Base-by-base conservation (phyloP, 352 stramenopile species). In the Pelagophyceae sp. region DNA sequence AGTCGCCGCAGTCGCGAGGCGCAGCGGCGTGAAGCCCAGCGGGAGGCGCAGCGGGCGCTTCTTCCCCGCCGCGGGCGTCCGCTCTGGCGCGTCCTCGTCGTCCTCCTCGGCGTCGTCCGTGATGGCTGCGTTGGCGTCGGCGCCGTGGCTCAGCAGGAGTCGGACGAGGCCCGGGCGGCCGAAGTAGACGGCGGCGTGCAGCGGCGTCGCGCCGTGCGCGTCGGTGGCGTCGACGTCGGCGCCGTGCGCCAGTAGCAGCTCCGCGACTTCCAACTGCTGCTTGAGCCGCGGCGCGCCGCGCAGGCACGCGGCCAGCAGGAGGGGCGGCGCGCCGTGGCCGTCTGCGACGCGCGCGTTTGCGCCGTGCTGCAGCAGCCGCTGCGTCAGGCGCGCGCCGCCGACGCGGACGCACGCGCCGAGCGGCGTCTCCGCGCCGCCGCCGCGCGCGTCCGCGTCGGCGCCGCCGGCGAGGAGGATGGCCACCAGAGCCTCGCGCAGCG, bases 101-200 rank as follows among this genome's bases (percentile, higher is more conserved):
- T 54, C 23, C 45, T 54, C 45, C 45, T 54, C 45, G 45, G 45
- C 45, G 15, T 15, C 11, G 11, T 15, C 17, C 0, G 17, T 23
- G 5, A 37, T 58, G 2, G 67, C 67, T 0, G 33, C 33, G 67
- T 74, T 58, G 33, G n/a, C 33, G 37, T 74, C 37, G 5, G 67
- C 67, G 33, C 67, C 67, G 67, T 74, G 67, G 0, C 2, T 2
- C 35, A 74, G 6, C 1, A 74, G 35, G 20, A 74, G 35, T 1
- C 37, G 35, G 3, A 74, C 67, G 35, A 74, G 38, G 27, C 35
- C 67, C 67, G 29, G 25, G 2, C 67, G 67, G 11, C 67, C 33
- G 23, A 29, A 35, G 38, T 58, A 74, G 35, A 74, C 67, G 33
- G 67, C 67, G 17, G 38, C 38, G 67, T 74, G 67, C 27, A 74